Evolutionary conservation across 495 filamentous ascomycete genomes (phyloP).

Genomic region (Emericellopsis terricola): DNA sequence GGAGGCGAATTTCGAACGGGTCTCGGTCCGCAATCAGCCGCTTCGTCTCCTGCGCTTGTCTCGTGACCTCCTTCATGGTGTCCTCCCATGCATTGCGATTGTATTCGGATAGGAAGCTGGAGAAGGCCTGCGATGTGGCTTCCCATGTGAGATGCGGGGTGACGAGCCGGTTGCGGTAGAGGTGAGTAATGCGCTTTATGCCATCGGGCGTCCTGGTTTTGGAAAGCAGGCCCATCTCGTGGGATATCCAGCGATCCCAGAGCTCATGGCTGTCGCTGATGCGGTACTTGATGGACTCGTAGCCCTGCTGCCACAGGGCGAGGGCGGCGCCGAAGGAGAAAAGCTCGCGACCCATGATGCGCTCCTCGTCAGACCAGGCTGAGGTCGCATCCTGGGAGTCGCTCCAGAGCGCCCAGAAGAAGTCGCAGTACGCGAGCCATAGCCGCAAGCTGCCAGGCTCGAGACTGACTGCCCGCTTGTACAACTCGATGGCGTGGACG

Average conservation of each 20-base stretch:
- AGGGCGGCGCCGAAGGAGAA: conserved; percentile 61
- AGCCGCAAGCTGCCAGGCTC: conserved; percentile 71
- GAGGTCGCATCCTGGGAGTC: conserved; percentile 37
- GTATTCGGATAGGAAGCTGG: conserved; percentile 61
- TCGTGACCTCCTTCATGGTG: conserved; percentile 55
- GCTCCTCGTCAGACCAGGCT: conserved; percentile 61
- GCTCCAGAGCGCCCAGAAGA: conserved; percentile 58
- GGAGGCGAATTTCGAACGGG: conserved; percentile 49
- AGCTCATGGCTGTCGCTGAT: conserved; percentile 70
- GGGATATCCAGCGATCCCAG: conserved; percentile 71
- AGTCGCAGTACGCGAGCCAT: conserved; percentile 81
- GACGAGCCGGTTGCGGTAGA: conserved; percentile 58
- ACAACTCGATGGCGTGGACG: conserved; percentile 67
- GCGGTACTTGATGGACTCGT: conserved; percentile 60
- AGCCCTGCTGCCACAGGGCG: conserved; percentile 62
- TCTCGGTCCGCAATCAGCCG: conserved; percentile 50
- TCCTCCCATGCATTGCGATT: conserved; percentile 58
- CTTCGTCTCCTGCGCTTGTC: conserved; percentile 48
- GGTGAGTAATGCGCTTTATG: conserved; percentile 42
- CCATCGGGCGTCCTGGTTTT: conserved; percentile 35
- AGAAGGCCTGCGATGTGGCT: conserved; percentile 67
- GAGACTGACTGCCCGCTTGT: conserved; percentile 58
- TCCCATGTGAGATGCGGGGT: conserved; percentile 76
- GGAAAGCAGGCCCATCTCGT: conserved; percentile 35
- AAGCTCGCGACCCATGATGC: conserved; percentile 52